Evolutionary conservation across 1,139 yeast species (phyloP).

Genomic region (Suhomyces bolitotheri): DNA sequence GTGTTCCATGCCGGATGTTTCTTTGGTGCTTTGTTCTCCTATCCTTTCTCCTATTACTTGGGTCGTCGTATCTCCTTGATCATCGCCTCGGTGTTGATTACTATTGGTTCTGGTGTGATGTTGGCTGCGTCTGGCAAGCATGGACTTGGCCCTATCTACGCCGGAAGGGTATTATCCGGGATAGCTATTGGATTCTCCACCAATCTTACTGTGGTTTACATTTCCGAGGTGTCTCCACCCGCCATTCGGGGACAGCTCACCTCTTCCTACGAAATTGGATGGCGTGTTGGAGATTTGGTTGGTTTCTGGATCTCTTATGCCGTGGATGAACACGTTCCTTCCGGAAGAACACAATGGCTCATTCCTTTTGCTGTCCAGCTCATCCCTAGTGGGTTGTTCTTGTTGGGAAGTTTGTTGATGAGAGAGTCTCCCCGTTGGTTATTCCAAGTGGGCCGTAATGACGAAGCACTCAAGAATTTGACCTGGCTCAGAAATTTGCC

Average conservation of each 20-base stretch:
- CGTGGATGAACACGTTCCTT: slow-evolving; percentile 32
- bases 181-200: slow-evolving; percentile 44
- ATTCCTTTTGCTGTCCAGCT: slow-evolving; percentile 47
- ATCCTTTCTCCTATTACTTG: slow-evolving; percentile 38
- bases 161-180: slow-evolving; percentile 44
- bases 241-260: slow-evolving; percentile 43
- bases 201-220: slow-evolving; percentile 43
- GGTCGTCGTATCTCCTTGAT: slow-evolving; percentile 42
- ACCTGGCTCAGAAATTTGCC: slow-evolving; percentile 41
- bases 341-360: slow-evolving; percentile 40
- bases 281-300: slow-evolving; percentile 45
- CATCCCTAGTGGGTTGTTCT: slow-evolving; percentile 43
- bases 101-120: slow-evolving; percentile 44
- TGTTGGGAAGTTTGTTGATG: slow-evolving; percentile 38
- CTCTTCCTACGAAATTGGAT: slow-evolving; percentile 43
- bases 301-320: slow-evolving; percentile 49
- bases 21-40: slow-evolving; percentile 46
- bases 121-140: slow-evolving; percentile 31
- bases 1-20: slow-evolving; percentile 51
- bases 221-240: slow-evolving; percentile 44
- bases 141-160: slow-evolving; percentile 44
- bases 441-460: slow-evolving; percentile 35
- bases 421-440: slow-evolving; percentile 46
- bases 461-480: slow-evolving; percentile 37
- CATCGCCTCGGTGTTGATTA: slow-evolving; percentile 35